Evolutionary conservation across 192 early-diverging fungal species (phyloP).

Genomic region (Helicostylum pulchrum): DNA sequence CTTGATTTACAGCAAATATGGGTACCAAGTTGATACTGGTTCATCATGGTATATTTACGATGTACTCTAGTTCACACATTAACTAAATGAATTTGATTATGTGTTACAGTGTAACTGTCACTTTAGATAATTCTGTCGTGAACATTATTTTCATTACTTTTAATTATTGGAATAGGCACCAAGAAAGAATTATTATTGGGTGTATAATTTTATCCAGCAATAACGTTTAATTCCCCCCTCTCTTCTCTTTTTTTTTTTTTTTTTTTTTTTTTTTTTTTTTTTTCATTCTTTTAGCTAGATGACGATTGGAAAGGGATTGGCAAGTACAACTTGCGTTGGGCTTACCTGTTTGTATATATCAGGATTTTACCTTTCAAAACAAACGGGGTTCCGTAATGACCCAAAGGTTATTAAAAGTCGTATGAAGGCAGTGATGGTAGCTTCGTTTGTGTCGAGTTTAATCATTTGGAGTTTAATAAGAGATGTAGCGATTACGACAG

Average conservation of each 20-base stretch:
- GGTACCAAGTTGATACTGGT: too few species aligned
- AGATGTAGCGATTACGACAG: not conserved
- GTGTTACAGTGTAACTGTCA: too few species aligned
- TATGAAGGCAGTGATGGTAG: slow-evolving; percentile 42
- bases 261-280: not conserved
- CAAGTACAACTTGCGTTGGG: slow-evolving; percentile 41
- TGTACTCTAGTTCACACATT: too few species aligned
- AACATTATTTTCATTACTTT: too few species aligned
- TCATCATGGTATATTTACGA: too few species aligned
- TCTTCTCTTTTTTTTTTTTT: not conserved
- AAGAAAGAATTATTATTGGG: too few species aligned
- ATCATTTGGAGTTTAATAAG: slow-evolving; percentile 29
- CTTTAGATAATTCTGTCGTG: too few species aligned
- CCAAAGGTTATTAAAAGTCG: slow-evolving; percentile 52
- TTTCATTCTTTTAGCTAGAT: not conserved
- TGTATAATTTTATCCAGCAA: too few species aligned
- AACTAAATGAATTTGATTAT: too few species aligned
- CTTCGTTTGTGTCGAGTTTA: slow-evolving; percentile 35
- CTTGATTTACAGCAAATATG: too few species aligned
- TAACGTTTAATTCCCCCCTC: too few species aligned
- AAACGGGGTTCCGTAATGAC: slow-evolving; percentile 39
- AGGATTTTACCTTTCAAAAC: slow-evolving; percentile 50
- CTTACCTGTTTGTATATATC: slow-evolving; percentile 53
- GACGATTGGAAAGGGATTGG: slow-evolving; percentile 6
- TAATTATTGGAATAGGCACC: too few species aligned